Percentiles rank a stretch among this genome's conserved stretches.
Evolutionary conservation across 768 basidiomycete species (phyloP).

Genomic region (Auricularia sp.): DNA sequence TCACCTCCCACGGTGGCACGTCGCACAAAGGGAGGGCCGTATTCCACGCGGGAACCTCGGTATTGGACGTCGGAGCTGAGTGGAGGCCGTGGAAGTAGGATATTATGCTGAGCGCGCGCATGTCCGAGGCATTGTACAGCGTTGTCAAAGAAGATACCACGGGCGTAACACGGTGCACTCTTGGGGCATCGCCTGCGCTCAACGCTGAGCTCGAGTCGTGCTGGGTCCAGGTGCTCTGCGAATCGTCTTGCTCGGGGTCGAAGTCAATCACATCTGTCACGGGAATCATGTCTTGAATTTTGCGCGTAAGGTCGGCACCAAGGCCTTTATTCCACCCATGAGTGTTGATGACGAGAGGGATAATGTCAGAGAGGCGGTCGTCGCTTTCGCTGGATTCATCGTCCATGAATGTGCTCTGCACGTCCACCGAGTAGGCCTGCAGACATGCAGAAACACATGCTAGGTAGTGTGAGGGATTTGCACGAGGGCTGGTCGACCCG

Average conservation of each 20-base stretch:
- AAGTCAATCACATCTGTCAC: slow-evolving; percentile 49
- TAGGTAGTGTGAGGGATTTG: slow-evolving; percentile 69
- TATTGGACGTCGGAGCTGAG: slow-evolving; percentile 19
- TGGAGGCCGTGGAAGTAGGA: slow-evolving; percentile 63
- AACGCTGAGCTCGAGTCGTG: neutral
- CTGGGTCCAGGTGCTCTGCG: neutral
- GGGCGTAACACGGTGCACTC: slow-evolving; percentile 26
- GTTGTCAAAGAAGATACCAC: slow-evolving; percentile 39
- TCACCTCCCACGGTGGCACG: slow-evolving; percentile 62
- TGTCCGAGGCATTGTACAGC: slow-evolving; percentile 53
- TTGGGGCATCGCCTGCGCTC: slow-evolving; percentile 4
- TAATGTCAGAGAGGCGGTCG: slow-evolving; percentile 39
- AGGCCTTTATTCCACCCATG: slow-evolving; percentile 97
- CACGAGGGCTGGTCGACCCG: slow-evolving; percentile 67
- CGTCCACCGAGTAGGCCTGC: slow-evolving; percentile 56
- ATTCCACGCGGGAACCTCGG: slow-evolving; percentile 41
- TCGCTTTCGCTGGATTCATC: slow-evolving; percentile 20
- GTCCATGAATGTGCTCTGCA: slow-evolving; percentile 39
- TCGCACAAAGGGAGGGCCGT: slow-evolving; percentile 59
- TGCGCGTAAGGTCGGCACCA: slow-evolving; percentile 65
- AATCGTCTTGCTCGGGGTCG: slow-evolving; percentile 3
- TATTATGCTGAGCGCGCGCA: slow-evolving; percentile 57
- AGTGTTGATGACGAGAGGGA: slow-evolving; percentile 88
- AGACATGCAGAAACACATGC: slow-evolving; percentile 56
- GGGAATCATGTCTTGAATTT: slow-evolving; percentile 56